phyloP scores from a whole-genome alignment of 2,329 filamentous ascomycete species.

The Aspergillus puulaauensis region DNA sequence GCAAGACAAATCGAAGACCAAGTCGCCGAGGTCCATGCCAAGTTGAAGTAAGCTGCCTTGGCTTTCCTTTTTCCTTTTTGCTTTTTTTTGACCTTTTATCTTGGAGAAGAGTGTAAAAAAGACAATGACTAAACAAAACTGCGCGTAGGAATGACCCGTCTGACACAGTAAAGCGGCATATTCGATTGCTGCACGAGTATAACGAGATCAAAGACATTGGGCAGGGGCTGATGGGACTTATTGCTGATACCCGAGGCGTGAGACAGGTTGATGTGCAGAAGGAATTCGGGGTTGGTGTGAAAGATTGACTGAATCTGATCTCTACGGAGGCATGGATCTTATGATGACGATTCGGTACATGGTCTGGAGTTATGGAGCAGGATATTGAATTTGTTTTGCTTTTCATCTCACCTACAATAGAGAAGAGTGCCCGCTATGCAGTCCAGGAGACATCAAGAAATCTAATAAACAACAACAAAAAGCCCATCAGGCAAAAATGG shows the following conservation, averaged over 20 bases:
- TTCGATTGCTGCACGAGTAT: conserved; percentile 65
- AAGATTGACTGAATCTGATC: conserved; percentile 31
- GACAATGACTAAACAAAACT: background rate
- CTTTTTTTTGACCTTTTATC: background rate
- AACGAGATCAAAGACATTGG: conserved; percentile 71
- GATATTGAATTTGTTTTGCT: background rate
- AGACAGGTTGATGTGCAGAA: conserved; percentile 47
- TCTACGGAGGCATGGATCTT: background rate
- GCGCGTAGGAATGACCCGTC: conserved; percentile 43
- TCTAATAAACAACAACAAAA: background rate
- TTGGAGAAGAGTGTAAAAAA: too few species aligned
- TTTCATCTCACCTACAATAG: background rate
- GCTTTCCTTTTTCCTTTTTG: background rate
- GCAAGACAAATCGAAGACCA: conserved; percentile 39
- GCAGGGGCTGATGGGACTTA: conserved; percentile 64
- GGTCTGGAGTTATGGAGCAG: background rate
- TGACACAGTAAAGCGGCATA: conserved; percentile 61
- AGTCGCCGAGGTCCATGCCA: conserved; percentile 33
- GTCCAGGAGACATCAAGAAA: background rate
- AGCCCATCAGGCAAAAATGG: conserved; percentile 1
- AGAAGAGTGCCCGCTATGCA: conserved; percentile 1
- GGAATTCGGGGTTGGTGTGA: conserved; percentile 39
- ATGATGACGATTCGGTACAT: background rate
- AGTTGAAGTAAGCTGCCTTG: conserved; percentile 35
- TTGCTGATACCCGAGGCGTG: conserved; percentile 64